Percentiles rank a stretch among this genome's conserved stretches.
Conservation (phyloP, 2,329 filamentous ascomycete species). For the Aspergillus alliaceus region DNA sequence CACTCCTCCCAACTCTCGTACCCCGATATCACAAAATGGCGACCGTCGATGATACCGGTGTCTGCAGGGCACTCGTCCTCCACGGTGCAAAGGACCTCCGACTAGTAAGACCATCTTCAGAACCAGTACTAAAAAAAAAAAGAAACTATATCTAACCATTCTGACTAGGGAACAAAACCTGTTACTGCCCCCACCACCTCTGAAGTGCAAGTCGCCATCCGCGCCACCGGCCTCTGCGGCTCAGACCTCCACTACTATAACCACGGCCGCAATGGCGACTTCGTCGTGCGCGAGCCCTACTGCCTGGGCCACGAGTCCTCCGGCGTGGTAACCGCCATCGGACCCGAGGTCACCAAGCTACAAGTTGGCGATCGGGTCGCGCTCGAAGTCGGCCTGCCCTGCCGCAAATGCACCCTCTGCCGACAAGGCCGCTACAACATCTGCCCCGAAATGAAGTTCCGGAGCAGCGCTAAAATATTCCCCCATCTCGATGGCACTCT, state of each 20-base stretch:
- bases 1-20: background rate
- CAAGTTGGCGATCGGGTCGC: constrained; percentile 78
- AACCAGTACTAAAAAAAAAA: no score
- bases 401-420: constrained; percentile 62
- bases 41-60: constrained; percentile 5
- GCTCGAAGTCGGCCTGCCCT: constrained; percentile 88
- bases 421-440: constrained; percentile 61
- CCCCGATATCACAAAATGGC: constrained; percentile 21
- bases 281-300: constrained; percentile 77
- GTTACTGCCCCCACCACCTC: constrained; percentile 47
- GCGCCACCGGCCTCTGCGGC: constrained; percentile 68
- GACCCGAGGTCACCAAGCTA: constrained; percentile 62
- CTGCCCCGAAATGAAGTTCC: constrained; percentile 58
- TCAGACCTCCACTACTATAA: constrained; percentile 81
- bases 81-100: constrained; percentile 62
- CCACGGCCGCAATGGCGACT: constrained; percentile 84
- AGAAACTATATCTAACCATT: constrained; percentile 7
- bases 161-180: constrained; percentile 54
- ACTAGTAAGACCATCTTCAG: constrained; percentile 48
- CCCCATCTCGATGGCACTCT: constrained; percentile 65
- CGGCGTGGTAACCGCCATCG: constrained; percentile 73
- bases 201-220: constrained; percentile 65
- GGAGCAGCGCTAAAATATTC: constrained; percentile 60
- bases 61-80: constrained; percentile 51
- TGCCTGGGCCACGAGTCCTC: constrained; percentile 77